These are phyloP conservation scores for Scalesia atractyloides DNA, from an alignment of 129 eudicot species.

Conservation along the genomic window DNA sequence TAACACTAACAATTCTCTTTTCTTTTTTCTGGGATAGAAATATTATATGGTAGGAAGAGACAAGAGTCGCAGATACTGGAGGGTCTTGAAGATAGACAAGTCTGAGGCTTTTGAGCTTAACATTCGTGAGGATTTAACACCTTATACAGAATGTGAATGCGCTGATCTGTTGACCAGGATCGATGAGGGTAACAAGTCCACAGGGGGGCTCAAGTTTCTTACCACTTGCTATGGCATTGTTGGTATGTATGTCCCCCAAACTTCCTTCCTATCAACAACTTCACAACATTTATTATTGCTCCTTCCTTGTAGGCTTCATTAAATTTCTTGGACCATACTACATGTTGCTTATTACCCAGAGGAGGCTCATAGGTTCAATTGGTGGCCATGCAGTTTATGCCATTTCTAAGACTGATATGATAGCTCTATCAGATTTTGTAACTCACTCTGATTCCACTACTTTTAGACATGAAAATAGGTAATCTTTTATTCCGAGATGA, in stretches of 20 bases:
- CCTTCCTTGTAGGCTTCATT: conserved; percentile 58
- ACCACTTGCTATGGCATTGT: conserved; percentile 79
- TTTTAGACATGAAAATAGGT: conserved; percentile 71
- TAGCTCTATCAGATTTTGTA: conserved; percentile 57
- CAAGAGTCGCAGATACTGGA: conserved; percentile 67
- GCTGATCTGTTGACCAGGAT: conserved; percentile 64
- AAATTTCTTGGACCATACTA: conserved; percentile 83
- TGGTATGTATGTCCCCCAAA: conserved; percentile 45
- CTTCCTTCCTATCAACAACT: neutral
- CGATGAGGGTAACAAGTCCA: conserved; percentile 68
- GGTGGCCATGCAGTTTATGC: conserved; percentile 76
- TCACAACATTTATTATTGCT: conserved; percentile 1
- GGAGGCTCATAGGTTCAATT: conserved; percentile 70
- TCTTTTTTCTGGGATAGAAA: conserved; percentile 46
- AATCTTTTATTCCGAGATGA: too few species aligned
- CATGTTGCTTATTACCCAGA: conserved; percentile 69
- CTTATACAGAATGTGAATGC: conserved; percentile 57
- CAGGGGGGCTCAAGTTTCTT: conserved; percentile 78
- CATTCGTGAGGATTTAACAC: conserved; percentile 65
- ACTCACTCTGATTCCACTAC: conserved; percentile 38
- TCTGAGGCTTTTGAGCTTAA: conserved; percentile 58
- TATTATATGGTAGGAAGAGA: conserved; percentile 89
- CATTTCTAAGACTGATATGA: conserved; percentile 64
- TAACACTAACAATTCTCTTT: neutral
- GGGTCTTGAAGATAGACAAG: conserved; percentile 75